Percentiles rank a stretch among this genome's conserved stretches.
Conservation (phyloP, 176 grass and related monocot species). For the Cenchrus purpureus region DNA sequence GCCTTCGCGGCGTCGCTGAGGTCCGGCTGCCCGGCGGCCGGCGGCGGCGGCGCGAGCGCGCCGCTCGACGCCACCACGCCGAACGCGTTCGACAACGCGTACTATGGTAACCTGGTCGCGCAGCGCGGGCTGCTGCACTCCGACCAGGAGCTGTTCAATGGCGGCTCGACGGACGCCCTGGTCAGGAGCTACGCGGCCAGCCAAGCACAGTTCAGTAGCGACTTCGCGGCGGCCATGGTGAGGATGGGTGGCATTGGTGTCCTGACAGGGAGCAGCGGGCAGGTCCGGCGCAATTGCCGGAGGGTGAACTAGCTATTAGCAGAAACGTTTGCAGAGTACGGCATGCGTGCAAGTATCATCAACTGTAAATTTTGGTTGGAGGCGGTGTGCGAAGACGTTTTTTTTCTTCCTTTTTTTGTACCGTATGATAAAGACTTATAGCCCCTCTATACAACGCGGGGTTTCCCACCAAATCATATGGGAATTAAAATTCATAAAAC, state of each 20-base stretch:
- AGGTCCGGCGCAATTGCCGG: slow-evolving; percentile 52
- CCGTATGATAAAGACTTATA: too few species aligned
- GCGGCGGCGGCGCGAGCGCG: slow-evolving; percentile 40
- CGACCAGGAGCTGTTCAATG: slow-evolving; percentile 57
- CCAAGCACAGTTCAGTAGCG: slow-evolving; percentile 30
- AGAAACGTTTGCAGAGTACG: not conserved
- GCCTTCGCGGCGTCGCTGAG: slow-evolving; percentile 52
- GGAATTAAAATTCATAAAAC: too few species aligned
- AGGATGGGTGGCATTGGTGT: slow-evolving; percentile 51
- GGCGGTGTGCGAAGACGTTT: not conserved
- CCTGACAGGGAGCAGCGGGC: slow-evolving; percentile 38
- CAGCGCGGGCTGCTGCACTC: slow-evolving; percentile 54
- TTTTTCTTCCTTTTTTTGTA: not conserved
- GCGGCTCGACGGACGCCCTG: slow-evolving; percentile 45
- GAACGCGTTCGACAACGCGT: slow-evolving; percentile 48
- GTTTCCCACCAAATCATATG: too few species aligned
- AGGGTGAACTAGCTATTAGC: slow-evolving; percentile 33
- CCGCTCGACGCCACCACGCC: slow-evolving; percentile 55
- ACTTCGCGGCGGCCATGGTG: slow-evolving; percentile 56
- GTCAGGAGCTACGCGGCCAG: slow-evolving; percentile 42
- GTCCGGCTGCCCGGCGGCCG: slow-evolving; percentile 49
- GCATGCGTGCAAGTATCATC: not conserved
- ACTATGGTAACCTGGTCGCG: slow-evolving; percentile 51
- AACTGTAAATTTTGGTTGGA: not conserved
- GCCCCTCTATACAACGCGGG: too few species aligned